A percentile compares a stretch with the other conserved stretches of the same genome.
These are phyloP conservation scores for Collybiopsis luxurians DNA, from an alignment of 768 basidiomycete species.

Conservation along the genomic window DNA sequence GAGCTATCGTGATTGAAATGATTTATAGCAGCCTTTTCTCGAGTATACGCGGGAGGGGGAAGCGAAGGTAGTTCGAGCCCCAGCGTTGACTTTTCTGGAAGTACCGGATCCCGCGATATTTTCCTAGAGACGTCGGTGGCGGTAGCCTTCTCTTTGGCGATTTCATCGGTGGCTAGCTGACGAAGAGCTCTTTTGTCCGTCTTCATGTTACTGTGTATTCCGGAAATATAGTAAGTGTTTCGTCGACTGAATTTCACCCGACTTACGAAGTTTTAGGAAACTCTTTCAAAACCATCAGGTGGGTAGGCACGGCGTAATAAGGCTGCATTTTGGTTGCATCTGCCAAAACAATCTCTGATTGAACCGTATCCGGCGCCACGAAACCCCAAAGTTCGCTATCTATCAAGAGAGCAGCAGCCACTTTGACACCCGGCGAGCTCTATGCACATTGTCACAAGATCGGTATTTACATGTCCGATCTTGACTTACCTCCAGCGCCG, in stretches of 20 bases:
- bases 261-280: slow-evolving; percentile 54
- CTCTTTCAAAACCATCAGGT: slow-evolving; percentile 37
- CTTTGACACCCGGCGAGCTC: slow-evolving; percentile 40
- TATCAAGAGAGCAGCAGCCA: slow-evolving; percentile 50
- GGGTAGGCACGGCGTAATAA: slow-evolving; percentile 57
- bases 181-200: slow-evolving; percentile 46
- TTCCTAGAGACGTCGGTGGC: slow-evolving; percentile 3
- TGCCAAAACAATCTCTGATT: slow-evolving; percentile 35
- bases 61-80: slow-evolving; percentile 17
- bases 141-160: background rate
- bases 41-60: slow-evolving; percentile 24
- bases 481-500: slow-evolving; percentile 50
- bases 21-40: too few species aligned
- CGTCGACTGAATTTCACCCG: background rate
- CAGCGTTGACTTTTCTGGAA: slow-evolving; percentile 16
- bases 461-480: slow-evolving; percentile 11
- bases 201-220: slow-evolving; percentile 42
- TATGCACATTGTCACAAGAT: slow-evolving; percentile 13
- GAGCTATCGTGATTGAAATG: too few species aligned
- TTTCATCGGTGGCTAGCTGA: slow-evolving; percentile 28
- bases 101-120: slow-evolving; percentile 14
- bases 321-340: slow-evolving; percentile 53
- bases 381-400: slow-evolving; percentile 56
- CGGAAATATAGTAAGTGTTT: background rate
- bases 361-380: slow-evolving; percentile 37